Conservation (phyloP, 2,329 filamentous ascomycete genomes). For the Scedosporium minutisporum region DNA sequence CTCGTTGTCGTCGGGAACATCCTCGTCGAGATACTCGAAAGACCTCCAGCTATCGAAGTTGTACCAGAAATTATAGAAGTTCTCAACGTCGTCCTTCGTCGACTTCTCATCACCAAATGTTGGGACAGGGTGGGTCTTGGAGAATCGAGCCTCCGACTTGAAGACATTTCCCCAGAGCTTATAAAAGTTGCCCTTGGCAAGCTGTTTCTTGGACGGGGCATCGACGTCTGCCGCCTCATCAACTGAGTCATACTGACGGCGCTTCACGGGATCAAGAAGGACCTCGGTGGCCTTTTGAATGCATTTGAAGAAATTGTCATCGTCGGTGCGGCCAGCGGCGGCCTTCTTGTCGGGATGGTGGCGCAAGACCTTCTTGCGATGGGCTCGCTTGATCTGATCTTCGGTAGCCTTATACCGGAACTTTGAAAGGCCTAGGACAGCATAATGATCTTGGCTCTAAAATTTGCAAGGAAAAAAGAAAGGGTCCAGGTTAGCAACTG, state of each 20-base stretch:
- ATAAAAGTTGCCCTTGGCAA: constrained; percentile 81
- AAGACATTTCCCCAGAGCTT: constrained; percentile 90
- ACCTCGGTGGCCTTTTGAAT: constrained; percentile 97
- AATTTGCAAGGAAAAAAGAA: background rate
- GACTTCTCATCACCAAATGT: constrained; percentile 75
- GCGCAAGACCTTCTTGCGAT: constrained; percentile 98
- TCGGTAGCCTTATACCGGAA: constrained; percentile 89
- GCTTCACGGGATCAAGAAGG: constrained; percentile 82
- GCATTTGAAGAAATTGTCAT: constrained; percentile 99
- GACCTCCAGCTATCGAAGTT: constrained; percentile 97
- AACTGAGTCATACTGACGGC: constrained; percentile 92
- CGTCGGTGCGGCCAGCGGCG: constrained; percentile 73
- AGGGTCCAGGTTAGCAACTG: background rate
- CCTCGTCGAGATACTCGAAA: constrained; percentile 98
- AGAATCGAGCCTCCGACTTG: constrained; percentile 87
- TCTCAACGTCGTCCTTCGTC: constrained; percentile 80
- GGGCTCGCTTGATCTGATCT: constrained; percentile 97
- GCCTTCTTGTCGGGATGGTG: constrained; percentile 99
- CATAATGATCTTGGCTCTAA: constrained; percentile 93
- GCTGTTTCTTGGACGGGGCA: constrained; percentile 84
- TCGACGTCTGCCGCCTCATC: constrained; percentile 90
- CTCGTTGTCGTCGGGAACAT: constrained; percentile 97
- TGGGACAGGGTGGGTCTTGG: constrained; percentile 80
- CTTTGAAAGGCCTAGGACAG: constrained; percentile 84
- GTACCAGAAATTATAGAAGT: constrained; percentile 99